Evolutionary conservation across 2,329 filamentous ascomycete species (phyloP).

Genomic region (Phialophora tarda): DNA sequence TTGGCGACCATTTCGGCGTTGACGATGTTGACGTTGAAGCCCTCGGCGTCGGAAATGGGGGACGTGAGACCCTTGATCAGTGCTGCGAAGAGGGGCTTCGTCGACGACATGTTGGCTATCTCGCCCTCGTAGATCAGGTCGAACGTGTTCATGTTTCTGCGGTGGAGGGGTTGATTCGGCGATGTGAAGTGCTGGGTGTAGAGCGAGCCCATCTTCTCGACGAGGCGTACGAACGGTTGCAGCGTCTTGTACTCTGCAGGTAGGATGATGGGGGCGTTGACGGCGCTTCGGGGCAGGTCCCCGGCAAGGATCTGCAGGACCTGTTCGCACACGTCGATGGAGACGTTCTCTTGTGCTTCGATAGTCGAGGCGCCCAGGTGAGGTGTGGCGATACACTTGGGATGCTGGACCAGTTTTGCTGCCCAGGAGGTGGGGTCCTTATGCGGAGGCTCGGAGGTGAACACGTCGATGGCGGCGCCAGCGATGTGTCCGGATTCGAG

Average conservation of each 20-base stretch:
- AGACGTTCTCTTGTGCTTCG: conserved; percentile 84
- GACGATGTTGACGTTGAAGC: conserved; percentile 78
- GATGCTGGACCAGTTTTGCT: conserved; percentile 68
- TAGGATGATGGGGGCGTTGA: conserved; percentile 81
- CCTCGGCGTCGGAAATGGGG: conserved; percentile 70
- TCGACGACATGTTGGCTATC: conserved; percentile 72
- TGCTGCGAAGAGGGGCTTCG: conserved; percentile 77
- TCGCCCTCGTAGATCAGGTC: conserved; percentile 80
- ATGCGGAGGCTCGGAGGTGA: conserved; percentile 74
- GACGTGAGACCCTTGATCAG: conserved; percentile 76
- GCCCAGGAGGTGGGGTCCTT: conserved; percentile 64
- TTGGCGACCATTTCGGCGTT: conserved; percentile 77
- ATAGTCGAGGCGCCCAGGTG: conserved; percentile 80
- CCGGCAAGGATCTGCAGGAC: conserved; percentile 75
- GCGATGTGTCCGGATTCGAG: conserved; percentile 73
- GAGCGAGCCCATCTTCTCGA: conserved; percentile 78
- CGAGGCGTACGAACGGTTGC: conserved; percentile 74
- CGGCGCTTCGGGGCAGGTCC: conserved; percentile 74
- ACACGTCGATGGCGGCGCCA: conserved; percentile 80
- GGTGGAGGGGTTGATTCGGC: conserved; percentile 48
- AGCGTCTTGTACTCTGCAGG: conserved; percentile 80
- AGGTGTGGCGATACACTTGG: conserved; percentile 76
- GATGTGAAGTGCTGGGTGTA: conserved; percentile 75
- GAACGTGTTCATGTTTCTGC: conserved; percentile 66
- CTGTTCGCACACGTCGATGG: conserved; percentile 80